Conservation (phyloP, 192 early-diverging fungal genomes). For the Coemansia sp. region DNA sequence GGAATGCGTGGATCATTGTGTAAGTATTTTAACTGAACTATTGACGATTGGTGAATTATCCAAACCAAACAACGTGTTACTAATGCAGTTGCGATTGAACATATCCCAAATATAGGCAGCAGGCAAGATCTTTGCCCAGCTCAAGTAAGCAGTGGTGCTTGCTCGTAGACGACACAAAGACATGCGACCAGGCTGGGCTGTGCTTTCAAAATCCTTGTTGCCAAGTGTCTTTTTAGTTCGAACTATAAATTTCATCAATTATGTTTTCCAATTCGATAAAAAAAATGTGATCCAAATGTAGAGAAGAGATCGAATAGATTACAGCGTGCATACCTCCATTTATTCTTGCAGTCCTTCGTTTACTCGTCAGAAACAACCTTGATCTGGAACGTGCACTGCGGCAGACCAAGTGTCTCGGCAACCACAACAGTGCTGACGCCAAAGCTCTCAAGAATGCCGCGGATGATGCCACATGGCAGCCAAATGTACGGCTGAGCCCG, state of each 20-base stretch:
- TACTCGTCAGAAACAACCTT: constrained; percentile 42
- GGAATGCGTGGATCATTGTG: constrained; percentile 78
- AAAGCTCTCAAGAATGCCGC: constrained; percentile 89
- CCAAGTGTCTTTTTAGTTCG: neutral
- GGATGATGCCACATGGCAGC: constrained; percentile 95
- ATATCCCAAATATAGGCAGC: constrained; percentile 52
- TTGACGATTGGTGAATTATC: neutral
- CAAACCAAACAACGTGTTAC: neutral
- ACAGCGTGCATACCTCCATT: no score
- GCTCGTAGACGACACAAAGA: neutral
- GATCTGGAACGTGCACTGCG: constrained; percentile 71
- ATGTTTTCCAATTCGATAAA: neutral
- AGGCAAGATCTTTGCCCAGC: constrained; percentile 61
- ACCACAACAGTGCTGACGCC: constrained; percentile 84
- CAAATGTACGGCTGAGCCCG: constrained; percentile 86
- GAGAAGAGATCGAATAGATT: no score
- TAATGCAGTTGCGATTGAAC: neutral
- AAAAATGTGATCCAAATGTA: neutral
- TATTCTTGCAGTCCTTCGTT: neutral
- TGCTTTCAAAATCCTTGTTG: neutral
- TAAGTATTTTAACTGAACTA: constrained; percentile 53
- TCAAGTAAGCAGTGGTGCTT: constrained; percentile 47
- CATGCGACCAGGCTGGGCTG: neutral
- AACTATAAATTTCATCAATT: neutral
- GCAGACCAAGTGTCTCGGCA: constrained; percentile 80